Evolutionary conservation across 2,329 filamentous ascomycete species (phyloP).

Genomic region (Stagonosporopsis cucurbitacearum): DNA sequence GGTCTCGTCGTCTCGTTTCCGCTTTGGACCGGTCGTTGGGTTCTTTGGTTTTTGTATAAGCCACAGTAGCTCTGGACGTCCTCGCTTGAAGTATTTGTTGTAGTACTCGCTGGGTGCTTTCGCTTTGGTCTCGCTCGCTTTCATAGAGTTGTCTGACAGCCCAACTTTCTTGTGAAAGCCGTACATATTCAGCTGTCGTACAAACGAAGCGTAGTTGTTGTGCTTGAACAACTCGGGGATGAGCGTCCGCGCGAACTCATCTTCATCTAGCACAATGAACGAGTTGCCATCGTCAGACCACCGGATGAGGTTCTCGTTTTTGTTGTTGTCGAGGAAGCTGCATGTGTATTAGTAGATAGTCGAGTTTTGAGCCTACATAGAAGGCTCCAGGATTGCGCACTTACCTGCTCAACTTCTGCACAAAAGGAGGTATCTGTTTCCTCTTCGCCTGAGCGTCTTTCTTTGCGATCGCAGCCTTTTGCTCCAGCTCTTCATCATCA

Average conservation of each 20-base stretch:
- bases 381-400: slow-evolving; percentile 32
- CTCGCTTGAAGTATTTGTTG: slow-evolving; percentile 94
- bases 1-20: slow-evolving; percentile 62
- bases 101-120: slow-evolving; percentile 99
- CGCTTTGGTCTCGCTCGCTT: slow-evolving; percentile 93
- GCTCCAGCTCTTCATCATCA: slow-evolving; percentile 79
- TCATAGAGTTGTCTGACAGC: slow-evolving; percentile 97
- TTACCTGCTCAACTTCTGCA: slow-evolving; percentile 97
- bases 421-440: slow-evolving; percentile 96
- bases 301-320: slow-evolving; percentile 92
- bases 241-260: slow-evolving; percentile 78
- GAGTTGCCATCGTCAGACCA: slow-evolving; percentile 98
- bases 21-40: slow-evolving; percentile 58
- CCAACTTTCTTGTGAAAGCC: slow-evolving; percentile 63
- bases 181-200: slow-evolving; percentile 70
- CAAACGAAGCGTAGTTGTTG: slow-evolving; percentile 80
- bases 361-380: background rate
- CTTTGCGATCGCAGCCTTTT: slow-evolving; percentile 80
- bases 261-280: slow-evolving; percentile 95
- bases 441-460: slow-evolving; percentile 86
- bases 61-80: slow-evolving; percentile 91
- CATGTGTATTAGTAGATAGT: slow-evolving; percentile 23
- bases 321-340: slow-evolving; percentile 91
- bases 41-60: slow-evolving; percentile 95
- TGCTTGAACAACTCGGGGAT: slow-evolving; percentile 81